Base-by-base conservation (phyloP, 805 yeast species). In the Cyberlindnera mycetangii region DNA sequence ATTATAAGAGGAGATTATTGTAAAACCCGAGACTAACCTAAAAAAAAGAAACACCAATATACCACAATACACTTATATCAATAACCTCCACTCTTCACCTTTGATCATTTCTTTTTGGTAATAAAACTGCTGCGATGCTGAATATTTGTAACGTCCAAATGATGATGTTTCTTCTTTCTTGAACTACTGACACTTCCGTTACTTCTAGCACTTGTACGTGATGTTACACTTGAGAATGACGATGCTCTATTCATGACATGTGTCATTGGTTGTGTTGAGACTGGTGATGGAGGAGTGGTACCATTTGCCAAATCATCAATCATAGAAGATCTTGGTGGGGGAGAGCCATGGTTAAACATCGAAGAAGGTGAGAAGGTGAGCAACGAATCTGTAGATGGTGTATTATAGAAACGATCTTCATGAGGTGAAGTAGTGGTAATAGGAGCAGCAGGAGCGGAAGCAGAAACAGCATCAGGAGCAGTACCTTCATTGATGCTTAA, bases 131-230 rank as follows among this genome's bases (percentile, higher is more conserved):
- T 16, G 36, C 38, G 50, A 30, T 40, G 44, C 18, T 47, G 50
- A 14, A 47, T 28, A 20, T 24, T 46, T 2, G 50, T 15, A 4
- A 58, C 52, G 32, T 56, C 61, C 44, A 58, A 38, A 42, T 59
- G 64, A 33, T 57, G 54, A 41, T 59, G 64, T 37, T 41, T 56
- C 34, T 42, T 52, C 24, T 37, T 54, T 25, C 36, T 46, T 2
- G 48, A 37, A 10, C 49, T 42, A 39, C 33, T 42, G 17, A 31
- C 25, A 18, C 41, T 45, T 6, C 30, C 34, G 5, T 24, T 17
- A 16, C 51, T 48, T 36, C 47, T 38, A 3, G 8, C 36, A 39
- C 51, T 47, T 9, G 51, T 40, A 9, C 44, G 43, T 0, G 61
- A 56, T 4, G 46, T 39, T 19, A 55, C 31, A 39, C 54, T 49